Percentiles rank a stretch among this genome's conserved stretches.
Evolutionary conservation across 1,139 yeast genomes (phyloP).

Genomic region (Taphrina communis): DNA sequence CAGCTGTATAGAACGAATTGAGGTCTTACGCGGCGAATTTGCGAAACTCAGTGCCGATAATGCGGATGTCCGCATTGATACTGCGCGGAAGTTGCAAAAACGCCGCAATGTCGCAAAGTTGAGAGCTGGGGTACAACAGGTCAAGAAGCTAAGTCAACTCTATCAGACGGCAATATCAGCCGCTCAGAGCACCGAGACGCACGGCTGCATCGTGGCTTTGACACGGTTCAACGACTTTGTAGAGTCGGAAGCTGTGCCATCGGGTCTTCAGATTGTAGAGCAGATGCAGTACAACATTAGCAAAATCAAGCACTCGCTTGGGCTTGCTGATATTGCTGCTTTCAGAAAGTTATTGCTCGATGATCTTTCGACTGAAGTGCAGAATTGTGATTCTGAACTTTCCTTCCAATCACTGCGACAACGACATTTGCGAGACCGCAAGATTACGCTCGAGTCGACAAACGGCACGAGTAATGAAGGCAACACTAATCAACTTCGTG

Average conservation of each 20-base stretch:
- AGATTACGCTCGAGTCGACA: background rate
- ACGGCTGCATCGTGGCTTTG: background rate
- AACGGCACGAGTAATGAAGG: background rate
- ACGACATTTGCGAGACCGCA: conserved; percentile 17
- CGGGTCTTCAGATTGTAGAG: conserved; percentile 7
- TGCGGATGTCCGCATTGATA: conserved; percentile 61
- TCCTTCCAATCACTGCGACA: conserved; percentile 3
- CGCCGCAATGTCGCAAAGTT: conserved; percentile 66
- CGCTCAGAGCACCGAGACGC: background rate
- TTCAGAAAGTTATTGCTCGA: conserved; percentile 15
- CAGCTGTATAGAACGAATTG: conserved; percentile 59
- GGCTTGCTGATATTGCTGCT: conserved; percentile 24
- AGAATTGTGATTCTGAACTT: background rate
- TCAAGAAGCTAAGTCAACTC: background rate
- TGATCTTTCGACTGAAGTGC: background rate
- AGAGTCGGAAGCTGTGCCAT: background rate
- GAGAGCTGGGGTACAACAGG: conserved; percentile 59
- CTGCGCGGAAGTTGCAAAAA: conserved; percentile 61
- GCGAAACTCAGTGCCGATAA: conserved; percentile 56
- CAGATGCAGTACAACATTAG: conserved; percentile 20
- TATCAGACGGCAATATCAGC: conserved; percentile 4
- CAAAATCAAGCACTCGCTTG: conserved; percentile 23
- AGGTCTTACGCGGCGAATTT: conserved; percentile 57
- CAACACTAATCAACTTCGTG: background rate
- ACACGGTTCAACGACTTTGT: background rate